Conservation (phyloP, 1,284 basidiomycete genomes). For the Cutaneotrichosporon cavernicola region DNA sequence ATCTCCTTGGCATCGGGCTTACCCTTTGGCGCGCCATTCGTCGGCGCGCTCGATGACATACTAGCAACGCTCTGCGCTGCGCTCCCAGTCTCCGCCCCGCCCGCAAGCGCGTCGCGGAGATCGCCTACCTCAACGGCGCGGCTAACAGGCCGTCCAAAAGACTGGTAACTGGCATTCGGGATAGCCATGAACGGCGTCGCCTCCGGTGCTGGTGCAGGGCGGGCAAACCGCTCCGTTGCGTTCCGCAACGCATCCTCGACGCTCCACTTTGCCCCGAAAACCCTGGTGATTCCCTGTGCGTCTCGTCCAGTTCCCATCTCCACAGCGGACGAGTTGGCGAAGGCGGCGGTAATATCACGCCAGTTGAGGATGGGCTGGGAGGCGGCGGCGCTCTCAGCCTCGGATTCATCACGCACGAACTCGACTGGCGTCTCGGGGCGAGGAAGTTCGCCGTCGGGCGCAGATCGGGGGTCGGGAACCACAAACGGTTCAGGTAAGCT, state of each 20-base stretch:
- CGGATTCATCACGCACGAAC: constrained; percentile 41
- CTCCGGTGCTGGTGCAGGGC: neutral
- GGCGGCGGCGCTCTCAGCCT: constrained; percentile 39
- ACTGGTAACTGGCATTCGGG: constrained; percentile 78
- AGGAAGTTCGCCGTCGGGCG: constrained; percentile 24
- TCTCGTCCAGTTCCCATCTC: constrained; percentile 67
- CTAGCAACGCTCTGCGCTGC: constrained; percentile 11
- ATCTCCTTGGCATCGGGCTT: constrained; percentile 40
- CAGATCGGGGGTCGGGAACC: constrained; percentile 33
- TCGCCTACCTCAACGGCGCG: constrained; percentile 73
- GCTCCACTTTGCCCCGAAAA: constrained; percentile 66
- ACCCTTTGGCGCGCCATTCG: neutral
- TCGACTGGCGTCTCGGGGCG: constrained; percentile 37
- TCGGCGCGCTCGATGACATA: neutral
- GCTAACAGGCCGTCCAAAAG: constrained; percentile 65
- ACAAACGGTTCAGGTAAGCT: constrained; percentile 44
- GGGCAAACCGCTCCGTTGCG: constrained; percentile 38
- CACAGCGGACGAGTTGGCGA: constrained; percentile 60
- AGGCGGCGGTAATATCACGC: constrained; percentile 59
- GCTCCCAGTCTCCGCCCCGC: neutral
- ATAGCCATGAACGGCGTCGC: constrained; percentile 68
- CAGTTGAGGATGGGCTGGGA: constrained; percentile 56
- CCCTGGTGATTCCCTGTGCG: constrained; percentile 58
- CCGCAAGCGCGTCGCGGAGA: constrained; percentile 69
- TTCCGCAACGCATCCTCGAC: constrained; percentile 70